phyloP scores from a whole-genome alignment of 495 filamentous ascomycete genomes.

The Aspergillus saccharolyticus region DNA sequence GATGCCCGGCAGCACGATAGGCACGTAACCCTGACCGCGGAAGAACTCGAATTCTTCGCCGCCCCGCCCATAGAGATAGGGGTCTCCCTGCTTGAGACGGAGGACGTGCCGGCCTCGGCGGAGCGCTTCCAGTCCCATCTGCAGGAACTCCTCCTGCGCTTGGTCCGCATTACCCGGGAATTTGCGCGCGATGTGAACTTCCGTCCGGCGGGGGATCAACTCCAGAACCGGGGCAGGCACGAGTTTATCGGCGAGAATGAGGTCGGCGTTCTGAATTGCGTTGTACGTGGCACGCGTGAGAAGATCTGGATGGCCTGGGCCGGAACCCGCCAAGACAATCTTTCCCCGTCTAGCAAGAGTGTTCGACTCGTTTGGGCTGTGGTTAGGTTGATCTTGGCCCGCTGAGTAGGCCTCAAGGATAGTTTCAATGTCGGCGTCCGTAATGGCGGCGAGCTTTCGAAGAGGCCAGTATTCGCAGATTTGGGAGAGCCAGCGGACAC shows the following conservation, averaged over 20 bases:
- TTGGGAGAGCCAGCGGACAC: conserved; percentile 90
- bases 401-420: conserved; percentile 64
- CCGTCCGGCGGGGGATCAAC: conserved; percentile 83
- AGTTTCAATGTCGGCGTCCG: conserved; percentile 68
- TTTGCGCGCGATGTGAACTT: conserved; percentile 89
- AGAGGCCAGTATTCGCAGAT: conserved; percentile 99
- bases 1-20: conserved; percentile 80
- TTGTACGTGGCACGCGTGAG: conserved; percentile 85
- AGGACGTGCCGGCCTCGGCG: conserved; percentile 73
- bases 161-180: conserved; percentile 95
- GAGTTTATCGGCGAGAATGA: conserved; percentile 93
- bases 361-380: conserved; percentile 15
- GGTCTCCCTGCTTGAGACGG: conserved; percentile 92
- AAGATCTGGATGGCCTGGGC: conserved; percentile 86
- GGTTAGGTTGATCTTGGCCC: conserved; percentile 21
- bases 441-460: conserved; percentile 69
- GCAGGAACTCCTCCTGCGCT: conserved; percentile 87
- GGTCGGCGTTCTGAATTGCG: conserved; percentile 76
- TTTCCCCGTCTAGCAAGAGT: conserved; percentile 29
- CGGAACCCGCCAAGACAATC: conserved; percentile 88
- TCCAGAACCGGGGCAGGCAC: conserved; percentile 83
- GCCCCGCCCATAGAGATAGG: conserved; percentile 91
- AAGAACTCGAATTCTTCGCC: conserved; percentile 93
- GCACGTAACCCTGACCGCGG: conserved; percentile 58
- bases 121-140: conserved; percentile 67